Percentiles rank a stretch among this genome's conserved stretches.
These are phyloP conservation scores for Daedalea quercina DNA, from an alignment of 768 basidiomycete genomes.

Conservation along the genomic window DNA sequence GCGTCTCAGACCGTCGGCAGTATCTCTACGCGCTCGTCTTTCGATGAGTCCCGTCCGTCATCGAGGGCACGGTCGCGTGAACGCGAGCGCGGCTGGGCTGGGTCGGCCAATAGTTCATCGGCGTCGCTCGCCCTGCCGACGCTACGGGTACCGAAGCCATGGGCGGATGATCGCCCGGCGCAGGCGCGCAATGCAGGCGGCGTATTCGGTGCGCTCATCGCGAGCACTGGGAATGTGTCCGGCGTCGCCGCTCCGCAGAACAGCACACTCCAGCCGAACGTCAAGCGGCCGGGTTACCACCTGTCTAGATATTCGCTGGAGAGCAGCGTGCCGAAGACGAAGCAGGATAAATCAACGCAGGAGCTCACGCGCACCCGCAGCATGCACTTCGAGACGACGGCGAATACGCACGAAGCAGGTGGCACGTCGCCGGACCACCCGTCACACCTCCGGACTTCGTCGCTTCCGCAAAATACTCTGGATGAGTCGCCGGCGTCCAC, in stretches of 20 bases:
- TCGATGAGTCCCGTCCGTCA: conserved; percentile 15
- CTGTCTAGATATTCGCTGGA: conserved; percentile 48
- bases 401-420: not conserved
- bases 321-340: conserved; percentile 9
- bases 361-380: conserved; percentile 15
- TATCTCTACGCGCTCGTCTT: conserved; percentile 16
- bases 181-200: conserved; percentile 48
- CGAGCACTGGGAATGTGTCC: conserved; percentile 57
- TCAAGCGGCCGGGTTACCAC: conserved; percentile 58
- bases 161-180: conserved; percentile 19
- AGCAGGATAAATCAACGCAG: not conserved
- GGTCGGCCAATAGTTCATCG: not conserved
- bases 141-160: conserved; percentile 1
- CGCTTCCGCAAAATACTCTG: conserved; percentile 1
- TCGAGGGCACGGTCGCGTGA: not conserved
- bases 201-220: conserved; percentile 66
- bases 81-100: conserved; percentile 1
- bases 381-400: conserved; percentile 9
- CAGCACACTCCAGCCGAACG: conserved; percentile 46
- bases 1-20: conserved; percentile 21
- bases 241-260: conserved; percentile 52
- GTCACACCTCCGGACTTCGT: conserved; percentile 8
- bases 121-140: not conserved
- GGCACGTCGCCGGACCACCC: conserved; percentile 1
- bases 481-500: not conserved